Evolutionary conservation across 768 basidiomycete species (phyloP).

Genomic region (Cystofilobasidium ferigula): DNA sequence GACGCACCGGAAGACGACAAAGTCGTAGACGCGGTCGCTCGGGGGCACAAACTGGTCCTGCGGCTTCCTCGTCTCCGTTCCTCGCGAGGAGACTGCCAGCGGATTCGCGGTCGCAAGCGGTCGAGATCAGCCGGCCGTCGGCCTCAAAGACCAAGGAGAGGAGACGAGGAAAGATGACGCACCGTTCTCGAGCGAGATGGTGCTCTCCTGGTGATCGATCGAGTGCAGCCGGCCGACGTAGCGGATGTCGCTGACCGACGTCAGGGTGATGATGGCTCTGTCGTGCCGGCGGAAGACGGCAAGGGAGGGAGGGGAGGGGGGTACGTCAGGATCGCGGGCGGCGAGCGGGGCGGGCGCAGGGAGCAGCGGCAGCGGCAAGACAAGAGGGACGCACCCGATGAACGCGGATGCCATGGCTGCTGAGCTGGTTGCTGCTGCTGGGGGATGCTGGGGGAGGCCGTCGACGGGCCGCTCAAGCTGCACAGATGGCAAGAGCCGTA

Average conservation of each 20-base stretch:
- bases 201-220: constrained; percentile 72
- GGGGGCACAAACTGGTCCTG: constrained; percentile 63
- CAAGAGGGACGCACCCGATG: constrained; percentile 12
- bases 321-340: neutral
- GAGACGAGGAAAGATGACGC: constrained; percentile 25
- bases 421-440: no score
- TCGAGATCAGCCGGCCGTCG: constrained; percentile 1
- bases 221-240: constrained; percentile 79
- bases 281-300: neutral
- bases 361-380: neutral
- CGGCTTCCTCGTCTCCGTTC: constrained; percentile 66
- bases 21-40: constrained; percentile 69
- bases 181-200: constrained; percentile 83
- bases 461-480: no score
- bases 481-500: no score
- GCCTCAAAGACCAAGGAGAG: neutral
- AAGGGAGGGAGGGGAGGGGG: neutral
- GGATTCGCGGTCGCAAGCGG: no score
- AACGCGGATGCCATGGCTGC: constrained; percentile 19
- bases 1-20: constrained; percentile 65
- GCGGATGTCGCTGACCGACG: constrained; percentile 81
- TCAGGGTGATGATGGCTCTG: constrained; percentile 55
- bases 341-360: neutral
- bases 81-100: constrained; percentile 69
- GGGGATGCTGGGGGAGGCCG: no score